Evolutionary conservation across 768 basidiomycete genomes (phyloP).

Genomic region (Leucocoprinus sp.): DNA sequence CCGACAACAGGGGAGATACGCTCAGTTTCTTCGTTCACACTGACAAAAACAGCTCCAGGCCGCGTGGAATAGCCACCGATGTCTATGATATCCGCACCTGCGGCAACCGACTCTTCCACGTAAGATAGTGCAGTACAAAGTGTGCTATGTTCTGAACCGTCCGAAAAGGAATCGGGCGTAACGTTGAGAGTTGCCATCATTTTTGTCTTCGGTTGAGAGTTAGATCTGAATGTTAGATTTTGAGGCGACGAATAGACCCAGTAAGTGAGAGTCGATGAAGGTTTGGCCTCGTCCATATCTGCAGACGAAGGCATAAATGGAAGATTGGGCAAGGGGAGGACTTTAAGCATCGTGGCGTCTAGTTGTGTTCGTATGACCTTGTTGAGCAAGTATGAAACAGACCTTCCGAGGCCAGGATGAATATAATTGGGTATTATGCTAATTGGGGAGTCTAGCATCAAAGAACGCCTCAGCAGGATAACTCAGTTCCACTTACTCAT

Average conservation of each 20-base stretch:
- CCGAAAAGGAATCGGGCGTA: slow-evolving; percentile 96
- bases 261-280: slow-evolving; percentile 36
- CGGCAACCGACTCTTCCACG: slow-evolving; percentile 34
- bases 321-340: slow-evolving; percentile 65
- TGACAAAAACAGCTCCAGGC: slow-evolving; percentile 65
- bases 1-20: slow-evolving; percentile 69
- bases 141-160: slow-evolving; percentile 57
- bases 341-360: slow-evolving; percentile 52
- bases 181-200: slow-evolving; percentile 91
- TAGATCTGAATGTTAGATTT: neutral
- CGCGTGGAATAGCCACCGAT: slow-evolving; percentile 93
- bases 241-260: slow-evolving; percentile 35
- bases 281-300: slow-evolving; percentile 23
- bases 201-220: slow-evolving; percentile 36
- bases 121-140: slow-evolving; percentile 49
- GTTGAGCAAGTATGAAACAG: slow-evolving; percentile 38
- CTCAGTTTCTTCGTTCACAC: slow-evolving; percentile 56
- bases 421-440: slow-evolving; percentile 76
- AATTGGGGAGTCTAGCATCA: neutral
- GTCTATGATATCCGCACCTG: slow-evolving; percentile 76
- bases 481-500: slow-evolving; percentile 56
- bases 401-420: slow-evolving; percentile 51
- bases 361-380: slow-evolving; percentile 26
- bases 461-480: neutral
- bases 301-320: slow-evolving; percentile 25